Base-by-base conservation (phyloP, 2,329 filamentous ascomycete species). In the Ilyonectria mors-panacis region DNA sequence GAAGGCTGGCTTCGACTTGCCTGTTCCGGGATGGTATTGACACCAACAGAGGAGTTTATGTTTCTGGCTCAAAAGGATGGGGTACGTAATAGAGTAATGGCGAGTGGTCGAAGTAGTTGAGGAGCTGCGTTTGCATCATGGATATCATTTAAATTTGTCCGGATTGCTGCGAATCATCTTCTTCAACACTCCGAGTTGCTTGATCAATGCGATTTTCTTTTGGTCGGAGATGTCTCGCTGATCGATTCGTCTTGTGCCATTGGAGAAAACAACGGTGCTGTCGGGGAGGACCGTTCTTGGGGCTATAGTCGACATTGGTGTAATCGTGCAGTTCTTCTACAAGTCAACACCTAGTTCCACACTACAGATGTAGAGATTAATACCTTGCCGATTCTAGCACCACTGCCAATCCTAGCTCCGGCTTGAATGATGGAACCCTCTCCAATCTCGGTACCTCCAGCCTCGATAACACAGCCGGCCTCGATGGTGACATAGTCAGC, bases 241-340 rank as follows among this genome's bases (percentile, higher is more conserved):
- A 75, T 93, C 91, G 33, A 79, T 79, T 67, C 90, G 85, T 70
- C 85, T 84, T 71, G 84, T 83, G 28, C 91, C 91, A 64, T 88
- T 87, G 0, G 91, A 91, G 79, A 89, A 94, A 23, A 94, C 82
- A 6, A 94, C 92, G 0, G 89, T 91, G 77, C 88, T 89, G 66
- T 94, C 91, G 0, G 88, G 87, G 0, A 95, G 76, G 12, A 83
- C 80, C 35, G 89, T 87, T 0, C 87, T 86, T 10, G 89, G 86
- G 0, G 81, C 79, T 47, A 94, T 82, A 28, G 85, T 83, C 26
- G 88, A 91, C 66, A 88, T 85, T 0, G 92, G 87, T 8, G 92
- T 91, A 58, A 95, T 85, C 23, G 92, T 94, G 74, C 92, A 92
- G 77, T 94, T 88, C 85, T 91, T 80, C 30, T 26, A 17, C 6